These are phyloP conservation scores for Coffea eugenioides DNA, from an alignment of 257 asterid genomes.

Conservation along the genomic window DNA sequence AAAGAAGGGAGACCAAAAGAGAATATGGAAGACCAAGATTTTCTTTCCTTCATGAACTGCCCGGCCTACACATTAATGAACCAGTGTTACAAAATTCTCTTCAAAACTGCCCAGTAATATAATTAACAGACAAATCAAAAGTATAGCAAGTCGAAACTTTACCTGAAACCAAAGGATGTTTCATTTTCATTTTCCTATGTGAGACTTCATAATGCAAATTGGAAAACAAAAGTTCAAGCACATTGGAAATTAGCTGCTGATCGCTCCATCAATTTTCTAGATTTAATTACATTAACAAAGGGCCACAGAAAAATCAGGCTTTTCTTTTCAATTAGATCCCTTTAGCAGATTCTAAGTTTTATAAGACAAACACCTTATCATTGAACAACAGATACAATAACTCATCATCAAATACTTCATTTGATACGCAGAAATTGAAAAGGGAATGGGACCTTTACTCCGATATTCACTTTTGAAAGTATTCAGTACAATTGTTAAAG, in stretches of 20 bases:
- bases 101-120: conserved; percentile 2
- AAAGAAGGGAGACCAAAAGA: conserved; percentile 62
- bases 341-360: conserved; percentile 5
- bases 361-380: background rate
- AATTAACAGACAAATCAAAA: background rate
- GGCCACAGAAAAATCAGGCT: background rate
- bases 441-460: background rate
- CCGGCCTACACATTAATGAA: conserved; percentile 59
- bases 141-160: background rate
- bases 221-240: background rate
- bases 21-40: conserved; percentile 50
- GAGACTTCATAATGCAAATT: background rate
- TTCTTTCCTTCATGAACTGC: conserved; percentile 51
- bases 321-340: background rate
- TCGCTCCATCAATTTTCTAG: background rate
- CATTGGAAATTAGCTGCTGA: background rate
- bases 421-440: conserved; percentile 11
- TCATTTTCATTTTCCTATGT: background rate
- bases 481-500: background rate
- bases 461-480: background rate
- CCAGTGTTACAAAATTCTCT: conserved; percentile 30
- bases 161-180: background rate
- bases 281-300: background rate
- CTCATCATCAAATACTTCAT: background rate
- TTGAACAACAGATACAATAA: background rate